Base-by-base conservation (phyloP, 257 asterid genomes). In the Penstemon eatonii region DNA sequence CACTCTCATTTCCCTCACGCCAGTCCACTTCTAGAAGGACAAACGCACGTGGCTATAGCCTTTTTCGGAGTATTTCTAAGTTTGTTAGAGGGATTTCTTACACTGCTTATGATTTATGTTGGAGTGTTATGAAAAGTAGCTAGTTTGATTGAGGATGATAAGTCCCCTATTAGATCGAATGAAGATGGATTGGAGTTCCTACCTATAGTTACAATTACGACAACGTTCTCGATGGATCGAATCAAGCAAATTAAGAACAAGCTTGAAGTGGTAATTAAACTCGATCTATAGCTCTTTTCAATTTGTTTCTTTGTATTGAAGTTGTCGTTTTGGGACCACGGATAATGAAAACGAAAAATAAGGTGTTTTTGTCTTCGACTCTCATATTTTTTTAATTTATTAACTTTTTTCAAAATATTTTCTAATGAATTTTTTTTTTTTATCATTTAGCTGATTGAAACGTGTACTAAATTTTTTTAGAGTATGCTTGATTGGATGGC, bases 181-280 rank as follows among this genome's bases (percentile, higher is more conserved):
- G 74, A 40, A 0, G 73, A 40, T 0, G 82, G 82, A 2, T 76
- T 80, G 4, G 82, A 77, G 66, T 70, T 74, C 38, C 63, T 54
- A 41, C 73, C 80, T 1, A 0, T 25, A 0, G 10, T 59, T 2
- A 60, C 39, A 49, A 3, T 77, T 4, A 44, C 65, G 0, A 80
- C 77, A 15, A 42, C 76, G 0, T 77, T 77, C 43, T 56, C 78
- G 2, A 55, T 77, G 9, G 78, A 77, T 47, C 41, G 60, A 12
- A 68, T 80, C 67, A 80, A 74, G 62, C 75, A 74, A 74, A 74
- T 80, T 40, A 80, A 77, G 72, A 10, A 37, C 38, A 62, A 33
- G 2, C 72, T 80, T 15, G 36, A 66, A 4, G 70, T 71, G 76
- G 80, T 76, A 65, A 52, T 67, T 45, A 5, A 10, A 7, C 6